These are phyloP conservation scores for Fusarium multiceps DNA, from an alignment of 2,329 filamentous ascomycete genomes.

Conservation along the genomic window DNA sequence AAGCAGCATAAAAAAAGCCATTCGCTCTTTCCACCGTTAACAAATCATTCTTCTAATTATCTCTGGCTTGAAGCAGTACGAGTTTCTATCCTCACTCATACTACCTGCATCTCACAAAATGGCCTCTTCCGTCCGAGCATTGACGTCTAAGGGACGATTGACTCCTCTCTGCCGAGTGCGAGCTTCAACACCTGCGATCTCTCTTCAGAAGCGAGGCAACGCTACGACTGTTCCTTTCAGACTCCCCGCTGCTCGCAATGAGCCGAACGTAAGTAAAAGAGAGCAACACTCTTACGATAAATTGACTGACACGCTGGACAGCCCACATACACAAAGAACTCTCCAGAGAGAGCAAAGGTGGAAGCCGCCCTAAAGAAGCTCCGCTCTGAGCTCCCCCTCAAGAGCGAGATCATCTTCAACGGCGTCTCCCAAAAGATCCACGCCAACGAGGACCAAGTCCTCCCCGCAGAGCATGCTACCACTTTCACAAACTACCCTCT, in stretches of 20 bases:
- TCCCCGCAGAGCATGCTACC: conserved; percentile 51
- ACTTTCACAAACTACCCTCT: conserved; percentile 52
- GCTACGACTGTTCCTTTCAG: conserved; percentile 47
- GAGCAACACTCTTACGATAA: fast-evolving
- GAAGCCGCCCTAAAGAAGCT: conserved; percentile 48
- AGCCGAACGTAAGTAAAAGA: conserved; percentile 47
- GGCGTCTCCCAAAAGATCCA: conserved; percentile 45
- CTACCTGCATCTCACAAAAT: conserved; percentile 13
- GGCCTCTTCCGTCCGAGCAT: conserved; percentile 36
- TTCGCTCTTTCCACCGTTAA: conserved; percentile 2
- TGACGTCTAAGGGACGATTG: conserved; percentile 38
- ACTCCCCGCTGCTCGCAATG: conserved; percentile 48
- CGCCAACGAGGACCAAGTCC: conserved; percentile 46
- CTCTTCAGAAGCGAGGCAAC: conserved; percentile 41
- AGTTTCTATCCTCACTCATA: neutral
- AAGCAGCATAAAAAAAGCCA: conserved; percentile 37
- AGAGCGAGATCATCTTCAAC: conserved; percentile 49
- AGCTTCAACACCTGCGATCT: conserved; percentile 15
- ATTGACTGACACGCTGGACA: conserved; percentile 1
- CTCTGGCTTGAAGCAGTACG: conserved; percentile 11
- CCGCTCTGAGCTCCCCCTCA: conserved; percentile 47
- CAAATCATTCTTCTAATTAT: neutral
- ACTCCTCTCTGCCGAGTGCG: conserved; percentile 31
- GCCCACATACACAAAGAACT: conserved; percentile 48
- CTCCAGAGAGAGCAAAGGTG: conserved; percentile 47